Conservation (phyloP, 78 protist genomes). For the Mantamonas sphyraenae region DNA sequence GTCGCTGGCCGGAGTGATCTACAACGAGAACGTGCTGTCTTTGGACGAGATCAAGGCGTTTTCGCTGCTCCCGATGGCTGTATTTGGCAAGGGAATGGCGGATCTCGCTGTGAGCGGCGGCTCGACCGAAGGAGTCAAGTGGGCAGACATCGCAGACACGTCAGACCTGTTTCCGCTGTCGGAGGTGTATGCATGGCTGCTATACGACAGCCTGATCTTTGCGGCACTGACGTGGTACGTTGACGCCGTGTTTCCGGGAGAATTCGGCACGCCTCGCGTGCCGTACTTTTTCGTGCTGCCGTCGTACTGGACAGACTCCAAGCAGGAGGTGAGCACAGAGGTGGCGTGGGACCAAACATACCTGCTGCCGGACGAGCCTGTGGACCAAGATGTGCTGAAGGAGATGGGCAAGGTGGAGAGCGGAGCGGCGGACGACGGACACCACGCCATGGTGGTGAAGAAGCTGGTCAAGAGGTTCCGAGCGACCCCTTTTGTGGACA, state of each 20-base stretch:
- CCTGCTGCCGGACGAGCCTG: too few relatives aligned
- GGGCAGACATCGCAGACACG: neutral
- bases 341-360: too few relatives aligned
- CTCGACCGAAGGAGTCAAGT: neutral
- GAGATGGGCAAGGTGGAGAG: too few relatives aligned
- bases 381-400: too few relatives aligned
- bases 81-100: neutral
- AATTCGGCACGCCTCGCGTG: slow-evolving; percentile 1
- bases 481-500: too few relatives aligned
- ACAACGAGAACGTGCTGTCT: neutral
- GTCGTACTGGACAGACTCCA: slow-evolving; percentile 11
- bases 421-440: neutral
- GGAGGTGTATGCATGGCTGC: neutral
- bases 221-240: slow-evolving; percentile 13
- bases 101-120: neutral
- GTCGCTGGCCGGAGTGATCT: neutral
- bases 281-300: slow-evolving; percentile 15
- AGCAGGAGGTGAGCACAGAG: too few relatives aligned
- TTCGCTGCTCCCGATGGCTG: too few relatives aligned
- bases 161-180: too few relatives aligned
- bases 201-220: neutral
- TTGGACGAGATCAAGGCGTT: too few relatives aligned
- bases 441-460: neutral
- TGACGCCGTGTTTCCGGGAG: slow-evolving; percentile 26
- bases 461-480: too few relatives aligned